A percentile compares a stretch with the other conserved stretches of the same genome.
phyloP scores from a whole-genome alignment of 495 filamentous ascomycete species.

The Neurospora intermedia region DNA sequence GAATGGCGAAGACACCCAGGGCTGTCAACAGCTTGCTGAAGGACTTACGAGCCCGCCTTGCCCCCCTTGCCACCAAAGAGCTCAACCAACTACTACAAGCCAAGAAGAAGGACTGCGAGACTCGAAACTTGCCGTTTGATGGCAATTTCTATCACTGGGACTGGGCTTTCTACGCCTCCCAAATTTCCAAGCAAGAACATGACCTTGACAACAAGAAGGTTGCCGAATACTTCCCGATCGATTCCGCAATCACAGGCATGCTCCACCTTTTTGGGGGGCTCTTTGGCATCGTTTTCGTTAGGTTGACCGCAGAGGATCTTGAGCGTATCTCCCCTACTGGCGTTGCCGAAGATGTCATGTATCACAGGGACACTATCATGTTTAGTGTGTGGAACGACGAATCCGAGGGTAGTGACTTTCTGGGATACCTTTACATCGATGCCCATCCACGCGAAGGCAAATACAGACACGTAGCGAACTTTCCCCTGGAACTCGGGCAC shows the following conservation, averaged over 20 bases:
- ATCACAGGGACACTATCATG: constrained; percentile 53
- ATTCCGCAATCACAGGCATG: constrained; percentile 79
- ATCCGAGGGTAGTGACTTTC: constrained; percentile 45
- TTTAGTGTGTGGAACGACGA: constrained; percentile 55
- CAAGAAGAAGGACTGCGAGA: constrained; percentile 65
- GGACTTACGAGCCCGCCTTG: constrained; percentile 65
- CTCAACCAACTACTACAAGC: constrained; percentile 57
- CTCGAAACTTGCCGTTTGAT: constrained; percentile 47
- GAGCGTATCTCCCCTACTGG: constrained; percentile 38
- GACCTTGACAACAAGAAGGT: constrained; percentile 80
- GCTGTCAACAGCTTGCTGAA: constrained; percentile 76
- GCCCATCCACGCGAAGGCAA: constrained; percentile 52
- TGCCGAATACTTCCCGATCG: constrained; percentile 88
- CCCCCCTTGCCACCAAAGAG: constrained; percentile 69
- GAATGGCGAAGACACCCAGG: constrained; percentile 92
- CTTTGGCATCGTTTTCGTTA: constrained; percentile 84
- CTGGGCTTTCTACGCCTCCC: constrained; percentile 64
- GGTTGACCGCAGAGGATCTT: constrained; percentile 49
- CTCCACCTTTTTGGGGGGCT: constrained; percentile 88
- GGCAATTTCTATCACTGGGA: constrained; percentile 91
- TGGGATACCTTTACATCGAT: constrained; percentile 57
- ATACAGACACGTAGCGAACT: constrained; percentile 66
- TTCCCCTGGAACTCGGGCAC: constrained; percentile 62
- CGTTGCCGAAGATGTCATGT: constrained; percentile 47
- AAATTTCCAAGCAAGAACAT: constrained; percentile 89